These are phyloP conservation scores for Farysia itapuensis DNA, from an alignment of 1,284 basidiomycete species.

Conservation along the genomic window DNA sequence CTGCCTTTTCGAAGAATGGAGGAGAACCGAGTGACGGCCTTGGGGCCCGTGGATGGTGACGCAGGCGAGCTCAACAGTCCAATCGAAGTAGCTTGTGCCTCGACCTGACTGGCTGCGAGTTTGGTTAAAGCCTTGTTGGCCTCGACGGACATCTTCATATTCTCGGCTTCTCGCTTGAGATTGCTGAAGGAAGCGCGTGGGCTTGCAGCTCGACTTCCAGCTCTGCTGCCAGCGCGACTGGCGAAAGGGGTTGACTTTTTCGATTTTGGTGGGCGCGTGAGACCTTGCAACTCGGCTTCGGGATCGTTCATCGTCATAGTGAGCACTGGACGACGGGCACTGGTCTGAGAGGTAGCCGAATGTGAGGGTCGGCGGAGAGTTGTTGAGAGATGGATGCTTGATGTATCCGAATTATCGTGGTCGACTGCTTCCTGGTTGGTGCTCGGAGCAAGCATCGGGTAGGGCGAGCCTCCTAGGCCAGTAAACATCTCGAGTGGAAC, in stretches of 20 bases:
- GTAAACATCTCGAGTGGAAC: constrained; percentile 42
- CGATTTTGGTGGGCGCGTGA: constrained; percentile 36
- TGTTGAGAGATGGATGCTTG: too few species aligned
- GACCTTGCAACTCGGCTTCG: constrained; percentile 39
- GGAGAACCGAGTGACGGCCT: constrained; percentile 8
- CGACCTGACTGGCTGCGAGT: not conserved
- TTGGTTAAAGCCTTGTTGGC: not conserved
- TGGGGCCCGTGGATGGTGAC: not conserved
- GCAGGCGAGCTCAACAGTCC: too few species aligned
- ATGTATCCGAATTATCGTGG: constrained; percentile 16
- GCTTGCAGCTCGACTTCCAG: constrained; percentile 21
- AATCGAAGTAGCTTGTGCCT: not conserved
- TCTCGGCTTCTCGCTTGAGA: constrained; percentile 12
- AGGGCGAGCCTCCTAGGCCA: constrained; percentile 45
- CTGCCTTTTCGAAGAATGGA: constrained; percentile 15
- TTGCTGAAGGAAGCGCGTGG: constrained; percentile 26
- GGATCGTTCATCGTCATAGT: constrained; percentile 52
- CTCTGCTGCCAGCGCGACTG: constrained; percentile 36
- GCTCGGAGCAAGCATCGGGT: constrained; percentile 10
- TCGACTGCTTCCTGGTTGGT: not conserved
- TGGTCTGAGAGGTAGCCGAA: constrained; percentile 4
- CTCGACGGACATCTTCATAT: constrained; percentile 1
- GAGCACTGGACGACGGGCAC: constrained; percentile 28
- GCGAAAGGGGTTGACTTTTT: constrained; percentile 41
- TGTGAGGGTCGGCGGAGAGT: constrained; percentile 4